Evolutionary conservation across 75 land plant genomes (phyloP), one percentile per base, ranked within the genome.

Genomic region (Adiantum capillusveneris): DNA sequence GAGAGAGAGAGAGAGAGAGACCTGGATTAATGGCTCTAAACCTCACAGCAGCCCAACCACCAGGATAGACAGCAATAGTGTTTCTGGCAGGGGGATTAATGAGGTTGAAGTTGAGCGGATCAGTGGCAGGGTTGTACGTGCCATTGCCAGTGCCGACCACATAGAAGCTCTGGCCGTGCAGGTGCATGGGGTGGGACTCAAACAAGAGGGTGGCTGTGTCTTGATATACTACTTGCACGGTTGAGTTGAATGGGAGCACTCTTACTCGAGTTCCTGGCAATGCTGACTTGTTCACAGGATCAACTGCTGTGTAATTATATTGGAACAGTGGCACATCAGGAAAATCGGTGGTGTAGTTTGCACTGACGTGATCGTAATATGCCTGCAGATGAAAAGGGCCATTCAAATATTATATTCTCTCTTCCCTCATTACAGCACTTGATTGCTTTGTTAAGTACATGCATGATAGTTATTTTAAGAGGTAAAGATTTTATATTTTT

Each of bases 91-190:
- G 71, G 11, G 71, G 71, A 42, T 69, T 29, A 19, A 53, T 25
- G 48, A 61, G 57, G 27, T 69, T 69, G 57, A 69, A 69, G 17
- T 21, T 11, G 25, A 14, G 55, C 1, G 55, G 41, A 34, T 39
- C 56, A 5, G 57, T 34, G 12, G 41, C 34, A 5, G 45, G 28
- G 29, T 69, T 28, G 46, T 12, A 69, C 34, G 63, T 61, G 19
- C 71, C 71, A 53, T 44, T 60, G 30, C 71, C 71, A n/a, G n/a
- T 11, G 21, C 58, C 71, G 16, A 69, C 64, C 18, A 69, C 55
- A 28, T 60, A 61, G 31, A 69, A 69, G 39, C 64, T 69, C 9
- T 59, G 55, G 26, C 71, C 71, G 60, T 69, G 71, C 29, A 69
- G 71, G 30, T 69, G 71, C 44, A 69, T 53, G 17, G 71, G 71